Evolutionary conservation across 1,284 basidiomycete species (phyloP).

Genomic region (Crucibulum cyathiforme): DNA sequence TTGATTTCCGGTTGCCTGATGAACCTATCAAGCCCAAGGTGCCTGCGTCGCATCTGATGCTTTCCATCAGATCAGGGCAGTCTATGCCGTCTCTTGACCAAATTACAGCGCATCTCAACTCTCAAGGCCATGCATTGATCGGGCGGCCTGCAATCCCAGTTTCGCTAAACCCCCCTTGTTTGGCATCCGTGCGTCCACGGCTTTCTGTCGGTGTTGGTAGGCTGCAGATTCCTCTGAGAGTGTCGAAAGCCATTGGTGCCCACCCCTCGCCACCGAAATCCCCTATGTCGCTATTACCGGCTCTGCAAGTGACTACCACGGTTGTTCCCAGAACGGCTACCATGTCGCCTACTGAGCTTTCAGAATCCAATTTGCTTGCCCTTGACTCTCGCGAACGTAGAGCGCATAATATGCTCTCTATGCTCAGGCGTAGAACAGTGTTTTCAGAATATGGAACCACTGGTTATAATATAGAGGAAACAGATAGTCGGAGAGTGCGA

Average conservation of each 20-base stretch:
- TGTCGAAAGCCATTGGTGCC: not conserved
- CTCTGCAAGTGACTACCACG: slow-evolving; percentile 55
- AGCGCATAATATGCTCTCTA: slow-evolving; percentile 68
- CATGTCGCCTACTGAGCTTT: slow-evolving; percentile 52
- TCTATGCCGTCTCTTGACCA: slow-evolving; percentile 74
- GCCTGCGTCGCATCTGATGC: slow-evolving; percentile 4
- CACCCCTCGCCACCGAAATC: slow-evolving; percentile 33
- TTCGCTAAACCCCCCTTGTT: not conserved
- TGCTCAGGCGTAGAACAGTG: slow-evolving; percentile 61
- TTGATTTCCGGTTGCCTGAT: slow-evolving; percentile 60
- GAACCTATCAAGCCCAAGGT: slow-evolving; percentile 21
- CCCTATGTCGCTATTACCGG: slow-evolving; percentile 42
- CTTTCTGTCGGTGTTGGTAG: slow-evolving; percentile 55
- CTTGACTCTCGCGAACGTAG: slow-evolving; percentile 60
- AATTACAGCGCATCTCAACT: slow-evolving; percentile 68
- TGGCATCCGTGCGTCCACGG: slow-evolving; percentile 27
- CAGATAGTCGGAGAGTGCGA: slow-evolving; percentile 42
- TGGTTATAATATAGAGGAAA: slow-evolving; percentile 19
- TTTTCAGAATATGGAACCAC: slow-evolving; percentile 26
- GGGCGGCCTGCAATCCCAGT: slow-evolving; percentile 1
- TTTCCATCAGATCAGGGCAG: slow-evolving; percentile 28
- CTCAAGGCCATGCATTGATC: slow-evolving; percentile 22
- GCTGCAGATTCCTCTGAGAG: slow-evolving; percentile 46
- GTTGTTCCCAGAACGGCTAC: slow-evolving; percentile 54
- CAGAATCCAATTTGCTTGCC: slow-evolving; percentile 57